These are phyloP conservation scores for Polyporus arcularius DNA, from an alignment of 768 basidiomycete genomes.

Conservation along the genomic window DNA sequence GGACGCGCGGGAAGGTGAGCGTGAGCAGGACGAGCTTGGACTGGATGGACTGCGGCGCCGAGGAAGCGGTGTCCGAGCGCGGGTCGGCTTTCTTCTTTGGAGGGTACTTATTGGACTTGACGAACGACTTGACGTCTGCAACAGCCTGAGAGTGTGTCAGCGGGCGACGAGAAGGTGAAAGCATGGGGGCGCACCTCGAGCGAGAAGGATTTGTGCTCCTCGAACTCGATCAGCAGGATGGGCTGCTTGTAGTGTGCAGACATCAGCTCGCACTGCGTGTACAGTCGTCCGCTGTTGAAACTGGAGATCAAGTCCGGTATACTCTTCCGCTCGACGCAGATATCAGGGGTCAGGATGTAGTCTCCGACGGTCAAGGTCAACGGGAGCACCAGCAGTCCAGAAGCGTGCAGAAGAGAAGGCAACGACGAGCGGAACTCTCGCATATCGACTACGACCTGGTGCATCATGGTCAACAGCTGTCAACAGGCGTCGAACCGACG, in stretches of 20 bases:
- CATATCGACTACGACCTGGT: constrained; percentile 93
- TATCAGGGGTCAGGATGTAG: constrained; percentile 93
- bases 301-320: constrained; percentile 89
- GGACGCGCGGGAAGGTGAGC: constrained; percentile 86
- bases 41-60: constrained; percentile 64
- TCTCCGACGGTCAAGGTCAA: constrained; percentile 94
- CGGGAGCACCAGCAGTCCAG: constrained; percentile 79
- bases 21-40: constrained; percentile 91
- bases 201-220: constrained; percentile 94
- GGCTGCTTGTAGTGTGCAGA: constrained; percentile 94
- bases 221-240: constrained; percentile 92
- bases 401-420: constrained; percentile 86
- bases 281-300: constrained; percentile 94
- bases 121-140: constrained; percentile 67
- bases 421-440: constrained; percentile 94
- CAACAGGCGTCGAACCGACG: neutral
- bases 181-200: constrained; percentile 61
- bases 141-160: constrained; percentile 45
- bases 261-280: constrained; percentile 97
- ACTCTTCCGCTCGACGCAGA: constrained; percentile 96
- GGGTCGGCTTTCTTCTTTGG: constrained; percentile 46
- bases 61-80: constrained; percentile 31
- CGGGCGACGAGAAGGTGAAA: neutral
- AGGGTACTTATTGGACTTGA: constrained; percentile 61
- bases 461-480: neutral